These are phyloP conservation scores for Globisporangium heterothallicum DNA, from an alignment of 352 stramenopile genomes.

Conservation along the genomic window DNA sequence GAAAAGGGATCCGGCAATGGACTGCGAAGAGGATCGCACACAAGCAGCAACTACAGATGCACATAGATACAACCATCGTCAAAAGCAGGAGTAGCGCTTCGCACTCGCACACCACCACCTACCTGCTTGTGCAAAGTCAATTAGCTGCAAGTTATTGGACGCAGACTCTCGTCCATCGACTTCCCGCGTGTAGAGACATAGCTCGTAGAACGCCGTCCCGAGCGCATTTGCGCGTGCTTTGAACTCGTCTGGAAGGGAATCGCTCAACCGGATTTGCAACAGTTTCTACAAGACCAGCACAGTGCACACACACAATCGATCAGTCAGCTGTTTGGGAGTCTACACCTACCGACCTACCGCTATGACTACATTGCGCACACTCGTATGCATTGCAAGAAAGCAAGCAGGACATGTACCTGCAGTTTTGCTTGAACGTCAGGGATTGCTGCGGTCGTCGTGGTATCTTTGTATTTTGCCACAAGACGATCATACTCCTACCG, in stretches of 20 bases:
- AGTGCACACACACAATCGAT: neutral
- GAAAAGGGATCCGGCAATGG: conserved; percentile 48
- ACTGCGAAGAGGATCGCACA: conserved; percentile 56
- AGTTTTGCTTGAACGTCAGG: conserved; percentile 25
- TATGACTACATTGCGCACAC: neutral
- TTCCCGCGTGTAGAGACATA: conserved; percentile 40
- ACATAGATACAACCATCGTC: neutral
- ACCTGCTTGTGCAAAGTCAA: conserved; percentile 70
- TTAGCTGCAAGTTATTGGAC: conserved; percentile 24
- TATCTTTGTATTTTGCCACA: conserved; percentile 35
- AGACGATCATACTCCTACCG: conserved; percentile 79
- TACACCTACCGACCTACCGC: too few relatives aligned
- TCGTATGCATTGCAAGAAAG: neutral
- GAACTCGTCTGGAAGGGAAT: conserved; percentile 22
- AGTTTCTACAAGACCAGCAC: conserved; percentile 20
- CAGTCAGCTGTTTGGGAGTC: neutral
- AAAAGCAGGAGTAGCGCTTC: neutral
- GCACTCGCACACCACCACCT: neutral
- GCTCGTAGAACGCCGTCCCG: conserved; percentile 40
- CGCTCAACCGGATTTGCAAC: conserved; percentile 34
- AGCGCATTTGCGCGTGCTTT: conserved; percentile 18
- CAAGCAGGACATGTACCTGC: conserved; percentile 25
- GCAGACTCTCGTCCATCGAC: conserved; percentile 8
- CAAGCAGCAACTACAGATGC: conserved; percentile 48
- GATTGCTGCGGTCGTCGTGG: conserved; percentile 18